A percentile compares a stretch with the other conserved stretches of the same genome.
Evolutionary conservation across 139 green algal species (phyloP).

Genomic region (Pseudopediastrum boryanum): DNA sequence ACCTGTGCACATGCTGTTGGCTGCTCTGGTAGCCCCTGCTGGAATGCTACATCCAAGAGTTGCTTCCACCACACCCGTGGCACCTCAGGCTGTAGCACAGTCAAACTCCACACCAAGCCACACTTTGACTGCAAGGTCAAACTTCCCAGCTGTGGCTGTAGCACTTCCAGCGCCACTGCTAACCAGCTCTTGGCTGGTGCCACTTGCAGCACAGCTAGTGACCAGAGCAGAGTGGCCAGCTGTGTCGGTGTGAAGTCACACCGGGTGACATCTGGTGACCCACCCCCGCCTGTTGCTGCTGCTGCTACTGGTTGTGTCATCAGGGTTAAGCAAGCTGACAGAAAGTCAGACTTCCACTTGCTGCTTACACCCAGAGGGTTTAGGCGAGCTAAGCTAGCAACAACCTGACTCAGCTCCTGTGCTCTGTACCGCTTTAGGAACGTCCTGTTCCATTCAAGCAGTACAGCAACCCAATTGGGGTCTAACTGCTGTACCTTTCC

Average conservation of each 20-base stretch:
- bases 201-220: neutral
- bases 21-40: slow-evolving; percentile 12
- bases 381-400: neutral
- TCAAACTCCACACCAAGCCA: neutral
- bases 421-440: neutral
- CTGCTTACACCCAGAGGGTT: slow-evolving; percentile 19
- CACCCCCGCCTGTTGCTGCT: too few species aligned
- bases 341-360: neutral
- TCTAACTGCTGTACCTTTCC: neutral
- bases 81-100: neutral
- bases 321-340: neutral
- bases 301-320: slow-evolving; percentile 12
- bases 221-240: slow-evolving; percentile 28
- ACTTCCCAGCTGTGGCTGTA: slow-evolving; percentile 1
- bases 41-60: slow-evolving; percentile 11
- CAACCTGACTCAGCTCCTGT: neutral
- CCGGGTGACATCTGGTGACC: too few species aligned
- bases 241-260: neutral
- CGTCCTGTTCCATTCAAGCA: neutral
- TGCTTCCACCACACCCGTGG: slow-evolving; percentile 18
- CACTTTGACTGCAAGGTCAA: neutral
- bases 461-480: neutral
- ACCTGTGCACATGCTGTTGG: slow-evolving; percentile 14
- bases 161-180: slow-evolving; percentile 24
- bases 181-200: neutral